Base-by-base conservation (phyloP, 208 protist species). In the Wallacemonas sp. region DNA sequence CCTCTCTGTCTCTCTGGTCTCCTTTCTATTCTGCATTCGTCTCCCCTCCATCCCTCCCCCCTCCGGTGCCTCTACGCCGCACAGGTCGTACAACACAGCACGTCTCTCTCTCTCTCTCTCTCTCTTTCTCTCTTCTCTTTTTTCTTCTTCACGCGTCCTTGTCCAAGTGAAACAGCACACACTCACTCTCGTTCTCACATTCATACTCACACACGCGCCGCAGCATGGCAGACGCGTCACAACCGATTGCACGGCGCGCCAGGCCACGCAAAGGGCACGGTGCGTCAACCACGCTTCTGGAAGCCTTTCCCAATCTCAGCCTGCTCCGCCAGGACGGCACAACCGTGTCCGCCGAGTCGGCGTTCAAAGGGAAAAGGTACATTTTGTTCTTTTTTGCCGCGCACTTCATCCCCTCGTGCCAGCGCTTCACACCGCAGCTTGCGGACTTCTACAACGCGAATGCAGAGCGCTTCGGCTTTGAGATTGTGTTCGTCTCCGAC, bases 381-480 rank as follows among this genome's bases (percentile, higher is more conserved):
- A 55, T 94, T 0, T 36, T 91, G 0, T 52, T 94, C 12, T 95
- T 93, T 77, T 94, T 97, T 67, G 80, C 78, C 17, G 89, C 92
- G 21, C 85, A 93, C 76, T 93, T 86, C 79, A 90, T 83, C 67
- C 86, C 83, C 11, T 84, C 87, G 11, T 95, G 92, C 67, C 80
- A 85, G 61, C 56, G 71, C 52, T 92, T 95, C 66, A 95, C 92
- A 0, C 92, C 87, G 21, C 29, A 79, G 58, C 77, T 97, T 1
- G 76, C 73, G 9, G 68, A 79, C 32, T 84, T 88, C 63, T 91
- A 89, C 68, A 72, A 80, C 23, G 61, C 47, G 5, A 72, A 85
- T 63, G 55, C 72, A 26, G 56, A 73, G 17, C 26, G 5, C 16
- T 61, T 77, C 47, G 34, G 68, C 11, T 88, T 93, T 46, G 86